Conservation (phyloP, 306 rosid genomes). For the Prunus persica region DNA sequence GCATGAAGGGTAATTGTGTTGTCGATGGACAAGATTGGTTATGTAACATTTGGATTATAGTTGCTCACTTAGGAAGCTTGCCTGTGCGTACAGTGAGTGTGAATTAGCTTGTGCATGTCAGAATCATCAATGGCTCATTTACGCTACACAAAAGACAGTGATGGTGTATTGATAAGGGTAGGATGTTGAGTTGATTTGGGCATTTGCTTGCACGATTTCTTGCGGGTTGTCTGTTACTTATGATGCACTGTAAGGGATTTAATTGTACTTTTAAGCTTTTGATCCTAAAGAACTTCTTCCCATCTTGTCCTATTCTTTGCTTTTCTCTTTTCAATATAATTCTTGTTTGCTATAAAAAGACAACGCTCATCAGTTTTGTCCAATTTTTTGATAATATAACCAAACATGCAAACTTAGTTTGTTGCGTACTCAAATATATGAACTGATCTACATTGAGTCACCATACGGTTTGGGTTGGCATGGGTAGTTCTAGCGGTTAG, state of each 20-base stretch:
- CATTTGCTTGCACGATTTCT: not conserved
- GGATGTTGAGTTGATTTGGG: not conserved
- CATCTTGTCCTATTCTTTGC: not conserved
- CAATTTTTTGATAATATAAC: not conserved
- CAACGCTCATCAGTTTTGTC: not conserved
- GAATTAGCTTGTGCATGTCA: not conserved
- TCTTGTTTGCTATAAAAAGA: not conserved
- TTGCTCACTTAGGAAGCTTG: not conserved
- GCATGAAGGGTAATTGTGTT: not conserved
- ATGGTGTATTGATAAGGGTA: not conserved
- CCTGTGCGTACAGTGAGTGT: not conserved
- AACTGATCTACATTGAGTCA: not conserved
- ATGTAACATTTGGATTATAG: not conserved
- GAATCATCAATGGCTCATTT: not conserved
- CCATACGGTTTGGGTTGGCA: not conserved
- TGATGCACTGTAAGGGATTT: not conserved
- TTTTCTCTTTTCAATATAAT: no score
- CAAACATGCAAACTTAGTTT: not conserved
- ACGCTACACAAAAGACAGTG: not conserved
- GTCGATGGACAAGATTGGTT: not conserved
- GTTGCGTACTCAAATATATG: not conserved
- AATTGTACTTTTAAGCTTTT: not conserved
- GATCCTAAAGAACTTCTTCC: not conserved
- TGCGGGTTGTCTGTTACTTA: not conserved
- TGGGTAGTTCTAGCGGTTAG: not conserved